Evolutionary conservation across 495 filamentous ascomycete genomes (phyloP).

Genomic region (Aspergillus avenaceus): DNA sequence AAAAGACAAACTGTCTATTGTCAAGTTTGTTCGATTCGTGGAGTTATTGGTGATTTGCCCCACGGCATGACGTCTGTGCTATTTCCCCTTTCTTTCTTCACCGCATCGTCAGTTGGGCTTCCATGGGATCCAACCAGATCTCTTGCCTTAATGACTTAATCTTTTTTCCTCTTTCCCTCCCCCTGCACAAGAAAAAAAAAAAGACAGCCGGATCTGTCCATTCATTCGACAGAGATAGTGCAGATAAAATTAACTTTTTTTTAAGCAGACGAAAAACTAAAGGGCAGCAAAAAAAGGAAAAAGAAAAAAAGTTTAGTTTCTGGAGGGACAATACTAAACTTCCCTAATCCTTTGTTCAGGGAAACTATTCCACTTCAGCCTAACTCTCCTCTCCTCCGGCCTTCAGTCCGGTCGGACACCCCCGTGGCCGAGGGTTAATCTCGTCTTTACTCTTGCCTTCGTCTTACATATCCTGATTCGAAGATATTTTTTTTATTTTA

Average conservation of each 20-base stretch:
- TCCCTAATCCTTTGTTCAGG: neutral
- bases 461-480: neutral
- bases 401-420: constrained; percentile 2
- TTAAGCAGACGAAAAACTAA: neutral
- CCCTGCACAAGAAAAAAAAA: neutral
- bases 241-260: neutral
- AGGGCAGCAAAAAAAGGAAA: neutral
- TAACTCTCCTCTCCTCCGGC: neutral
- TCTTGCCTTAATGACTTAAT: neutral
- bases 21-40: neutral
- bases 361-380: neutral
- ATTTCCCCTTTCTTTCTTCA: constrained; percentile 15
- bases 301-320: neutral
- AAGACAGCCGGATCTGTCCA: constrained; percentile 18
- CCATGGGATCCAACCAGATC: constrained; percentile 19
- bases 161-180: too few relatives aligned
- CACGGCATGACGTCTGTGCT: constrained; percentile 26
- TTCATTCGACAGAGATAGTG: neutral
- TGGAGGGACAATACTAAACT: neutral
- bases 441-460: neutral
- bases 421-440: constrained; percentile 5
- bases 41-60: constrained; percentile 8
- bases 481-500: neutral
- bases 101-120: constrained; percentile 19
- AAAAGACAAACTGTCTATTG: neutral